These are phyloP conservation scores for Trichoderma asperelloides DNA, from an alignment of 495 filamentous ascomycete species.

Conservation along the genomic window DNA sequence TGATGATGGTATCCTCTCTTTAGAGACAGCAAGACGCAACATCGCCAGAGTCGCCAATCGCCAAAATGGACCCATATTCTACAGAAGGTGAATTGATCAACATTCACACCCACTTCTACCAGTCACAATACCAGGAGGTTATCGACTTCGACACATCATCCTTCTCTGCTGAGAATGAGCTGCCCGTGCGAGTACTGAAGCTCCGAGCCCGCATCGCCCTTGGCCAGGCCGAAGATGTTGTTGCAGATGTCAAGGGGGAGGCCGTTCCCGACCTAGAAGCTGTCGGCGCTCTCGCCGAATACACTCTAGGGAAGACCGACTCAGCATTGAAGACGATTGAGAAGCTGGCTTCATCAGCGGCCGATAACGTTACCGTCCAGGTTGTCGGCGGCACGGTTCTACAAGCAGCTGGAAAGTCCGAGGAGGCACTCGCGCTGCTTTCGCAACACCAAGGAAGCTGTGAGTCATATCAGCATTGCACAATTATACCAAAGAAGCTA, in stretches of 20 bases:
- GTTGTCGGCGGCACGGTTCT: conserved; percentile 70
- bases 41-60: conserved; percentile 12
- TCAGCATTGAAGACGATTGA: conserved; percentile 55
- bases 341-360: conserved; percentile 51
- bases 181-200: conserved; percentile 70
- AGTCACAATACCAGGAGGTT: conserved; percentile 77
- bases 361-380: conserved; percentile 76
- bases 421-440: conserved; percentile 74
- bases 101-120: conserved; percentile 91
- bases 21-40: background rate
- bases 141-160: conserved; percentile 69
- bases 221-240: conserved; percentile 62
- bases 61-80: conserved; percentile 85
- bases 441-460: conserved; percentile 80
- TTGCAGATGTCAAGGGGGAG: conserved; percentile 56
- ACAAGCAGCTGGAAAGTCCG: conserved; percentile 62
- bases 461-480: conserved; percentile 36
- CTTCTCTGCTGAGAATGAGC: conserved; percentile 65
- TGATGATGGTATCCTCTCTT: background rate
- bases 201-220: conserved; percentile 76
- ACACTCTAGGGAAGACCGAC: conserved; percentile 47
- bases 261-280: conserved; percentile 68
- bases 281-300: conserved; percentile 51
- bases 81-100: conserved; percentile 93
- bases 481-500: background rate